Evolutionary conservation across 2,329 filamentous ascomycete species (phyloP), one percentile per base, ranked within the genome.

Genomic region (Trichoderma sp.): DNA sequence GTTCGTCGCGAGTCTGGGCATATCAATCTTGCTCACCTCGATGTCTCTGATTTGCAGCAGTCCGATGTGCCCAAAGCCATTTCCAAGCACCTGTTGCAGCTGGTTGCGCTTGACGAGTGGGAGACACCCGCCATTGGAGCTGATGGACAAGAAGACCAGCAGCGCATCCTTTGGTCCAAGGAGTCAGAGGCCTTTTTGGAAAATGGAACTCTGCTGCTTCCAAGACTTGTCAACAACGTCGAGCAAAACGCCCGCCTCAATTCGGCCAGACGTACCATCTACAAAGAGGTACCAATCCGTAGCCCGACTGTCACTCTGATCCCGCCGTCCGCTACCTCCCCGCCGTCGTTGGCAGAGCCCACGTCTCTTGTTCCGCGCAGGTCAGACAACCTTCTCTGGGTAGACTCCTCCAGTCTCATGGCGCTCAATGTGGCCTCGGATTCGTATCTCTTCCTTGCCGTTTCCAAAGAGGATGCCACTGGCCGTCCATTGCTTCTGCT

Each of bases 171-270:
- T 60, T 73, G 72, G 72, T 72, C 70, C 30, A 72, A 70, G 65
- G 72, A 73, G 57, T 65, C 60, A 5, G 72, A 73, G 66, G 39
- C 66, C 21, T 72, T 70, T 53, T 43, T 72, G n/a, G 28, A 73
- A 1, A 26, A 53, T 12, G 43, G 36, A 39, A 39, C 36, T 39
- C 15, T 39, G 36, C 36, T 39, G 15, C 36, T 39, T 18, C 36
- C 36, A 39, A 39, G 36, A 39, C 36, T 39, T 39, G 36, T 39
- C 36, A 39, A 39, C 36, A 39, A 39, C 6, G 36, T 39, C 6
- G 36, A 39, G 36, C 36, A 39, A 39, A 39, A 39, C 1, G 36
- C 36, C 36, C 36, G 36, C 36, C 36, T 36, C 34, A 36, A 36
- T 36, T 36, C 34, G 34, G 34, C 34, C 34, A 36, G 34, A 15